Percentiles rank a stretch among this genome's conserved stretches.
phyloP scores from a whole-genome alignment of 176 grass and related monocot species.

The Alloteropsis semialata region DNA sequence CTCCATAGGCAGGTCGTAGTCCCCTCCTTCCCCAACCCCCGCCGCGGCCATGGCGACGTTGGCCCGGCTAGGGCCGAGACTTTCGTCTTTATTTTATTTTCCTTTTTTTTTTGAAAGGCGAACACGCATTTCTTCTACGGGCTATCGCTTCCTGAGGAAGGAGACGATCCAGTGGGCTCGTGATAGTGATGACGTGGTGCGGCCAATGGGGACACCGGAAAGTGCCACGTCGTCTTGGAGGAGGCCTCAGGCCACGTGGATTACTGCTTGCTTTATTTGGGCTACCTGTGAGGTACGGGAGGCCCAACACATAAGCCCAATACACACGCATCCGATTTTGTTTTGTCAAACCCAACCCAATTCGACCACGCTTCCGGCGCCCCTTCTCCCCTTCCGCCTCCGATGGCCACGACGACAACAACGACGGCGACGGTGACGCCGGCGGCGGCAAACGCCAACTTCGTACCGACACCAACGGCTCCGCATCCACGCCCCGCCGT shows the following conservation, averaged over 20 bases:
- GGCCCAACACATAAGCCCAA: background rate
- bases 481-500: background rate
- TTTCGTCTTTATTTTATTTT: background rate
- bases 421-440: background rate
- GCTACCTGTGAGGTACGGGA: background rate
- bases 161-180: background rate
- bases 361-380: slow-evolving; percentile 1
- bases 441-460: slow-evolving; percentile 5
- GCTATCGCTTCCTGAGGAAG: background rate
- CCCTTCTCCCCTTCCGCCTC: slow-evolving; percentile 9
- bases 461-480: background rate
- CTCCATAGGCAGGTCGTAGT: slow-evolving; percentile 12
- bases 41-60: background rate
- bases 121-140: background rate
- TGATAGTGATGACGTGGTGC: background rate
- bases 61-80: background rate
- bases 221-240: background rate
- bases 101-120: background rate
- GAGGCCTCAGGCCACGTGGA: background rate
- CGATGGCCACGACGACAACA: slow-evolving; percentile 28
- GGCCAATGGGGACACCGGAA: background rate
- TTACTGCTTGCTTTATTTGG: background rate
- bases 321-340: background rate
- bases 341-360: background rate
- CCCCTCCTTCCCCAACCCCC: background rate